Evolutionary conservation across 2,329 filamentous ascomycete species (phyloP).

Genomic region (Trichoderma asperellum): DNA sequence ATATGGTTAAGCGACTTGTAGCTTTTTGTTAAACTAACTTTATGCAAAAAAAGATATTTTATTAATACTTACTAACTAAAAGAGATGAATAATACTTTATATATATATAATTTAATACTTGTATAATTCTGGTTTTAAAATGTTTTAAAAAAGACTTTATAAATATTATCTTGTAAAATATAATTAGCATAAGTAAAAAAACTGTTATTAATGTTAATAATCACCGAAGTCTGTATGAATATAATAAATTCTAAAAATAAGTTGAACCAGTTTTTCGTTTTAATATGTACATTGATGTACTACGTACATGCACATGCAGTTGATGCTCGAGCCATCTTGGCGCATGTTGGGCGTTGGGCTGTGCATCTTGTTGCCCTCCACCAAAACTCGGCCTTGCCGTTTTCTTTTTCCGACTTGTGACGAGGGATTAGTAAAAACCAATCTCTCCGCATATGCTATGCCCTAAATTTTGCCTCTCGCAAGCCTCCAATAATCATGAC

Average conservation of each 20-base stretch:
- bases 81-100: no score
- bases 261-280: not conserved
- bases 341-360: not conserved
- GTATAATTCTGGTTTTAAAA: no score
- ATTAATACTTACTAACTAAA: no score
- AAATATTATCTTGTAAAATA: no score
- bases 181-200: not conserved
- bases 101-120: no score
- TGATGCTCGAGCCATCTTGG: not conserved
- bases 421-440: not conserved
- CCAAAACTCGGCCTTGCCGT: not conserved
- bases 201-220: not conserved
- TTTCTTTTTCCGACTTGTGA: not conserved
- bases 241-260: not conserved
- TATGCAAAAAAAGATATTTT: no score
- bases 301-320: not conserved
- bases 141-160: no score
- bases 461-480: not conserved
- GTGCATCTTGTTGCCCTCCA: not conserved
- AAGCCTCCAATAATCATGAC: not conserved
- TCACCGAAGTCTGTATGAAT: accelerated
- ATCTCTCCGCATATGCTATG: not conserved
- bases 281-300: not conserved
- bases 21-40: no score
- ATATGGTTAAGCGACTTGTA: not conserved